Conservation (phyloP, 2,329 filamentous ascomycete species). For the Coniochaeta hoffmannii region DNA sequence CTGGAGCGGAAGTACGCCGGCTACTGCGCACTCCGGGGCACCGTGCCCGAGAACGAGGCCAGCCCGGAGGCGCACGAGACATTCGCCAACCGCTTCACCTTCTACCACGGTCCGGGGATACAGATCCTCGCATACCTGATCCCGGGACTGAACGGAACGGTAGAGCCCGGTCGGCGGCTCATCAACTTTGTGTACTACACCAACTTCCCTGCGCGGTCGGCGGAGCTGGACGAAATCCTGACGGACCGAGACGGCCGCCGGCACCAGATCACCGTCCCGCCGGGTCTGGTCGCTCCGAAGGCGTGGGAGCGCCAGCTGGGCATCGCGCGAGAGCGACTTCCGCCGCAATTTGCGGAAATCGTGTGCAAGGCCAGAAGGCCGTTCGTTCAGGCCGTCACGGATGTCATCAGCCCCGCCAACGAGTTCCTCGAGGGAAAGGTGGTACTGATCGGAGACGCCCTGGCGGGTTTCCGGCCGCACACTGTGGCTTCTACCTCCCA, state of each 20-base stretch:
- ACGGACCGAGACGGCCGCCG: constrained; percentile 24
- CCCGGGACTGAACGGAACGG: constrained; percentile 27
- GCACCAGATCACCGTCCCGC: constrained; percentile 27
- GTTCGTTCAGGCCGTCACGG: constrained; percentile 33
- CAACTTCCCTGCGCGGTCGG: constrained; percentile 27
- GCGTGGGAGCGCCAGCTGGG: constrained; percentile 27
- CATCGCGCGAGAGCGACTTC: constrained; percentile 22
- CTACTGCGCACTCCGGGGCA: constrained; percentile 35
- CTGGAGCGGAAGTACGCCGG: constrained; percentile 26
- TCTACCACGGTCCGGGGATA: constrained; percentile 27
- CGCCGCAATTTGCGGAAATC: constrained; percentile 32
- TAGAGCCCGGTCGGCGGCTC: constrained; percentile 28
- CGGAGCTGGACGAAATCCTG: constrained; percentile 24
- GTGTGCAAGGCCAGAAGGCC: constrained; percentile 28
- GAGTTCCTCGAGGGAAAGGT: constrained; percentile 25
- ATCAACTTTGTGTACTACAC: constrained; percentile 40
- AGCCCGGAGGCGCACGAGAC: constrained; percentile 23
- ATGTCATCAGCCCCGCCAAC: constrained; percentile 25
- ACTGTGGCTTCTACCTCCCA: constrained; percentile 35
- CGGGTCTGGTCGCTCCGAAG: constrained; percentile 21
- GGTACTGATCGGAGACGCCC: not conserved
- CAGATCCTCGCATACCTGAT: constrained; percentile 35
- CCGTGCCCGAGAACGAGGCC: constrained; percentile 28
- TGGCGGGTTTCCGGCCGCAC: constrained; percentile 12
- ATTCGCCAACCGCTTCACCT: constrained; percentile 30